A percentile compares a stretch with the other conserved stretches of the same genome.
phyloP scores from a whole-genome alignment of 805 yeast species.

The Wickerhamiella hasegawae region DNA sequence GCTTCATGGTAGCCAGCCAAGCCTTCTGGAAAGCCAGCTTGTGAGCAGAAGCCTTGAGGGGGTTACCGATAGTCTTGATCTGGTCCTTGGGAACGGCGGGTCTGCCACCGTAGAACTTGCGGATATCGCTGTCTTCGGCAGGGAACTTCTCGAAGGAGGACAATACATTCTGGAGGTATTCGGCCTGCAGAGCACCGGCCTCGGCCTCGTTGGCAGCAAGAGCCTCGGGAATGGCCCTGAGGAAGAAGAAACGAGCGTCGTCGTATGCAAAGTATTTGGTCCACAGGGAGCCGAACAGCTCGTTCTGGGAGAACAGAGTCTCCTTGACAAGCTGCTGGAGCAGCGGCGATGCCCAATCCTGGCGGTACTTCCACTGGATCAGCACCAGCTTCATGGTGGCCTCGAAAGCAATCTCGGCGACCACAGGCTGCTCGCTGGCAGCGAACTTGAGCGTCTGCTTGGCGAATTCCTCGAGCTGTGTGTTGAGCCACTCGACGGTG shows the following conservation, averaged over 20 bases:
- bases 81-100: constrained; percentile 13
- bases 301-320: constrained; percentile 26
- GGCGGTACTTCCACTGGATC: constrained; percentile 31
- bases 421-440: background rate
- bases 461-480: constrained; percentile 10
- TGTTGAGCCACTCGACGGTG: constrained; percentile 28
- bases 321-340: constrained; percentile 24
- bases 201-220: constrained; percentile 12
- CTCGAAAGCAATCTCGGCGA: constrained; percentile 29
- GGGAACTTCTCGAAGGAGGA: background rate
- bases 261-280: constrained; percentile 30
- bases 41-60: constrained; percentile 30
- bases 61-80: constrained; percentile 20
- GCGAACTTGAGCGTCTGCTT: background rate
- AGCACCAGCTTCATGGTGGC: constrained; percentile 33
- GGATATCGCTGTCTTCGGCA: constrained; percentile 11
- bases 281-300: constrained; percentile 13
- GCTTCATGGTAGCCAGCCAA: constrained; percentile 39
- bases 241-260: constrained; percentile 67
- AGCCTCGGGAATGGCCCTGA: constrained; percentile 32
- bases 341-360: constrained; percentile 42
- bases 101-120: constrained; percentile 8
- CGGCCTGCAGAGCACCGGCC: background rate
- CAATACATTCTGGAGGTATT: background rate
- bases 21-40: constrained; percentile 26